These are phyloP conservation scores for Zygosaccharomyces bailii DNA, from an alignment of 805 yeast genomes.

Conservation along the genomic window DNA sequence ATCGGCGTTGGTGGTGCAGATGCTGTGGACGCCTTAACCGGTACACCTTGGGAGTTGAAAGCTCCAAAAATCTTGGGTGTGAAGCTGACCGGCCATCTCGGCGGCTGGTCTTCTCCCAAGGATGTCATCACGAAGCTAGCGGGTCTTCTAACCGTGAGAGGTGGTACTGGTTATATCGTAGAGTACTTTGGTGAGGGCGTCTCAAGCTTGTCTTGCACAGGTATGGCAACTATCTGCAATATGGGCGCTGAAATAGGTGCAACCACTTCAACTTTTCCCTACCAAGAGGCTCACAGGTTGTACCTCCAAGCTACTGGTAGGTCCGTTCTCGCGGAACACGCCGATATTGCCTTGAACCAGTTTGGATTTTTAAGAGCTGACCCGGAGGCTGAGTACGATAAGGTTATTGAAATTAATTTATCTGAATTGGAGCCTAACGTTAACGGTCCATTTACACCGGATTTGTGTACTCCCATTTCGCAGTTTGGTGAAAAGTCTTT, in stretches of 20 bases:
- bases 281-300: conserved; percentile 71
- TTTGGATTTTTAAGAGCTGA: conserved; percentile 75
- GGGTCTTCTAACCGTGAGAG: conserved; percentile 89
- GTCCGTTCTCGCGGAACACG: conserved; percentile 76
- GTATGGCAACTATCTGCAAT: conserved; percentile 99
- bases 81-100: conserved; percentile 80
- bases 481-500: conserved; percentile 68
- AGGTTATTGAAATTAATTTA: conserved; percentile 86
- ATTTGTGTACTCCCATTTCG: conserved; percentile 89
- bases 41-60: conserved; percentile 97
- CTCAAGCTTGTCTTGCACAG: conserved; percentile 83
- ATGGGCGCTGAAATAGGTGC: conserved; percentile 99
- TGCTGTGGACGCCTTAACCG: conserved; percentile 96
- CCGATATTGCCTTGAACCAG: conserved; percentile 54
- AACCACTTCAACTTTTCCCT: conserved; percentile 96
- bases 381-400: conserved; percentile 84
- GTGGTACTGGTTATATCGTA: conserved; percentile 95
- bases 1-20: conserved; percentile 99
- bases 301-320: conserved; percentile 84
- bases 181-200: conserved; percentile 98
- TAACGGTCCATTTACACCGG: conserved; percentile 98
- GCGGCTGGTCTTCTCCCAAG: conserved; percentile 96
- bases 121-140: conserved; percentile 93
- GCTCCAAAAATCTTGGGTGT: conserved; percentile 96
- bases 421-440: conserved; percentile 87